phyloP scores from a whole-genome alignment of 192 early-diverging fungal species.

The Backusella macrospora region DNA sequence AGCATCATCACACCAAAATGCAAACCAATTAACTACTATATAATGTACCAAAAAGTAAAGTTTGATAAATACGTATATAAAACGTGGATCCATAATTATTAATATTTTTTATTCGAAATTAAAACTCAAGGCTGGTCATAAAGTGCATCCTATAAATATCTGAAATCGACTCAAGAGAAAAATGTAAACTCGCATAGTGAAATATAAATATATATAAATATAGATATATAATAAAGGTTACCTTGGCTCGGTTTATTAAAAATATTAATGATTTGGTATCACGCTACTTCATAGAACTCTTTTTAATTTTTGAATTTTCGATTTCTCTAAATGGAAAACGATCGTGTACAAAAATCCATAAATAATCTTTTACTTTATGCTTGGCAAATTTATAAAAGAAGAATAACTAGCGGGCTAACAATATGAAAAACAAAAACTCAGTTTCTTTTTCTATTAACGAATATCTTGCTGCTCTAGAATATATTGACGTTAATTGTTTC shows the following conservation, averaged over 20 bases:
- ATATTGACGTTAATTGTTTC: slow-evolving; percentile 1
- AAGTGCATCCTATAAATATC: neutral
- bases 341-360: slow-evolving; percentile 6
- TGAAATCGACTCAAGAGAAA: neutral
- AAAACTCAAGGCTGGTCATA: neutral
- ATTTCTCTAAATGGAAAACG: neutral
- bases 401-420: neutral
- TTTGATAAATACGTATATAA: neutral
- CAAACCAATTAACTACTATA: neutral
- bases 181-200: neutral
- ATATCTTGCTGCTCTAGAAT: slow-evolving; percentile 4
- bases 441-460: neutral
- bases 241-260: slow-evolving; percentile 5
- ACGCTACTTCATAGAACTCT: slow-evolving; percentile 1
- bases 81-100: slow-evolving; percentile 11
- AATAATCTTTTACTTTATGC: neutral
- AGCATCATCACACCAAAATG: neutral
- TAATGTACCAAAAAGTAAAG: neutral
- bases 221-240: neutral
- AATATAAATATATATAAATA: neutral
- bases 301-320: neutral
- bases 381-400: slow-evolving; percentile 4
- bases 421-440: slow-evolving; percentile 14
- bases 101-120: slow-evolving; percentile 2
- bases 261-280: neutral